Conservation (phyloP, 108 stramenopile species). For the Nitzschia inconspicua region DNA sequence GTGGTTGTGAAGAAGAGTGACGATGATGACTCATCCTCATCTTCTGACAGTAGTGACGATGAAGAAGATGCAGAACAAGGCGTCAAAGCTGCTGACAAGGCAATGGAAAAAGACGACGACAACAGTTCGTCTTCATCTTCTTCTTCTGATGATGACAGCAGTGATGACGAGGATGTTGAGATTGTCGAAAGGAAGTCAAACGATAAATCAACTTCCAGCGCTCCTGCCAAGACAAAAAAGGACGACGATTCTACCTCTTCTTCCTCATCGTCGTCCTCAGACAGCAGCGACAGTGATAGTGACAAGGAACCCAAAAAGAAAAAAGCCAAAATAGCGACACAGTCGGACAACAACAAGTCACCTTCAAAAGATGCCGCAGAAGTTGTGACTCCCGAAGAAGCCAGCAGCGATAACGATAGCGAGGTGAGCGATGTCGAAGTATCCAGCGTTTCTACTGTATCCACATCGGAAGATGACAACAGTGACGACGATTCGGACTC, state of each 20-base stretch:
- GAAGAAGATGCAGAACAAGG: background rate
- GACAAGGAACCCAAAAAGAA: slow-evolving; percentile 21
- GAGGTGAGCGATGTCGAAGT: slow-evolving; percentile 89
- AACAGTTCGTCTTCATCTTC: background rate
- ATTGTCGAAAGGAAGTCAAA: no score
- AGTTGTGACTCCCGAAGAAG: slow-evolving; percentile 24
- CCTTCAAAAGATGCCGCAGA: slow-evolving; percentile 3
- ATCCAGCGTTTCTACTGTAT: slow-evolving; percentile 82
- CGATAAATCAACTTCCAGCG: no score
- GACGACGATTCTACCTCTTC: slow-evolving; percentile 4
- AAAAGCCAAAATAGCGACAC: slow-evolving; percentile 16
- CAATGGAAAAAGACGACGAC: background rate
- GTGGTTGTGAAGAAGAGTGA: no score
- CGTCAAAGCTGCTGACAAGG: background rate
- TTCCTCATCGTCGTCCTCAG: background rate
- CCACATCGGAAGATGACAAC: slow-evolving; percentile 47
- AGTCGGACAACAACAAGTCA: no score
- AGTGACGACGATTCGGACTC: slow-evolving; percentile 30
- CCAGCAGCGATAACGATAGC: slow-evolving; percentile 17
- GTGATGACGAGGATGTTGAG: no score
- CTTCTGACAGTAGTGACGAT: background rate
- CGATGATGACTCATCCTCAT: background rate
- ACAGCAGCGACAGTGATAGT: background rate
- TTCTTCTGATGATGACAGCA: slow-evolving; percentile 11
- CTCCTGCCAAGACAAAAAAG: background rate